Percentiles rank a stretch among this genome's conserved stretches.
Evolutionary conservation across 257 asterid genomes (phyloP).

Genomic region (Solanum rostratum): DNA sequence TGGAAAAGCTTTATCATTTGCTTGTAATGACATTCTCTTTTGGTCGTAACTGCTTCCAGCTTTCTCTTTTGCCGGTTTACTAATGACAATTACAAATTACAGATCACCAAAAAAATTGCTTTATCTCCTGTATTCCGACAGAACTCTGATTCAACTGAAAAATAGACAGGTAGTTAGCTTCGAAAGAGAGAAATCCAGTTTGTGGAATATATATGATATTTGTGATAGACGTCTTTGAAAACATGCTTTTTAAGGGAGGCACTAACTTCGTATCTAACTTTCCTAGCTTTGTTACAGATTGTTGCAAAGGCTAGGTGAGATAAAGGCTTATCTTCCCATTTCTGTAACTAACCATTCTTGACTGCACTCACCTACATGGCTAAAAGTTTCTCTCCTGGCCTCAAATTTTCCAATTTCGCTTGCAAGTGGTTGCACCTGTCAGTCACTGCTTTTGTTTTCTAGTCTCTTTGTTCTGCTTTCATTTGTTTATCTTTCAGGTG

Average conservation of each 20-base stretch:
- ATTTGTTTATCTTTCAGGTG: not conserved
- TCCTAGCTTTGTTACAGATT: not conserved
- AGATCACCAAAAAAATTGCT: not conserved
- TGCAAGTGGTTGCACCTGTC: not conserved
- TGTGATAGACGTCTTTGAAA: not conserved
- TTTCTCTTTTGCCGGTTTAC: not conserved
- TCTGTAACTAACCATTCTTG: not conserved
- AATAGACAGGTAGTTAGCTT: not conserved
- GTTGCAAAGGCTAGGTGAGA: not conserved
- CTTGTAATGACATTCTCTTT: not conserved
- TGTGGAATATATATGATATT: not conserved
- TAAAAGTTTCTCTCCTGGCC: not conserved
- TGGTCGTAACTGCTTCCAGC: not conserved
- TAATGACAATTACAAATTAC: not conserved
- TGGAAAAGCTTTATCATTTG: not conserved
- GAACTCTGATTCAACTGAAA: not conserved
- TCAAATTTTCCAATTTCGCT: not conserved
- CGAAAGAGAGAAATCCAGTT: not conserved
- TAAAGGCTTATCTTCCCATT: not conserved
- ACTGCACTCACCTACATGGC: not conserved
- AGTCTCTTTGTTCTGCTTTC: not conserved
- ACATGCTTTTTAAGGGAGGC: not conserved
- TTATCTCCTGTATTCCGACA: not conserved
- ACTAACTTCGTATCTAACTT: not conserved
- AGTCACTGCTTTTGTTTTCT: not conserved